Evolutionary conservation across 1,139 yeast genomes (phyloP).

Genomic region (Geotrichum fermentans): DNA sequence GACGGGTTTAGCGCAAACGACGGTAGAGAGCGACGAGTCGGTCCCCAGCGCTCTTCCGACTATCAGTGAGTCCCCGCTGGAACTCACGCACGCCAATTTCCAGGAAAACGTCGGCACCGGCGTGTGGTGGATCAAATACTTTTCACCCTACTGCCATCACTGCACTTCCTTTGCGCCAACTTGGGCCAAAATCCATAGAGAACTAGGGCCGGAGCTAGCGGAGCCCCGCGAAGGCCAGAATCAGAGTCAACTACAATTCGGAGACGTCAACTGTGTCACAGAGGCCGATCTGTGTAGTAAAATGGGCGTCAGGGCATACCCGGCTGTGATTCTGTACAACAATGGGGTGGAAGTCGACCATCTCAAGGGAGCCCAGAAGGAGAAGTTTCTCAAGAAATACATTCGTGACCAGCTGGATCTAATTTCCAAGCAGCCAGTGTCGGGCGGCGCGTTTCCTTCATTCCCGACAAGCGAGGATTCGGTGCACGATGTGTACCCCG

Average conservation of each 20-base stretch:
- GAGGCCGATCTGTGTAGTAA: slow-evolving; percentile 41
- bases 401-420: slow-evolving; percentile 10
- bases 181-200: slow-evolving; percentile 35
- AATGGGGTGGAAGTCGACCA: slow-evolving; percentile 34
- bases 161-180: slow-evolving; percentile 40
- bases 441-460: neutral
- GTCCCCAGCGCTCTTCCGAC: no score
- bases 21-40: no score
- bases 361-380: slow-evolving; percentile 6
- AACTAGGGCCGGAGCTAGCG: no score
- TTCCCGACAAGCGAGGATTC: neutral
- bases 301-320: slow-evolving; percentile 34
- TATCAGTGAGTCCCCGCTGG: no score
- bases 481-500: neutral
- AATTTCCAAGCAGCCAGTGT: neutral
- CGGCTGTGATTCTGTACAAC: slow-evolving; percentile 35
- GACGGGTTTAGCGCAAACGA: no score
- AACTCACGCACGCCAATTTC: slow-evolving; percentile 7
- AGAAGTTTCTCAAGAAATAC: slow-evolving; percentile 4
- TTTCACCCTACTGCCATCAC: slow-evolving; percentile 42
- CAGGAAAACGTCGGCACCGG: slow-evolving; percentile 27
- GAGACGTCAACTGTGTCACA: slow-evolving; percentile 40
- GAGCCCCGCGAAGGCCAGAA: no score
- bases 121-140: slow-evolving; percentile 41
- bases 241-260: slow-evolving; percentile 34